Evolutionary conservation across 257 asterid species (phyloP), one percentile per base, ranked within the genome.

Genomic region (Prunella vulgaris): DNA sequence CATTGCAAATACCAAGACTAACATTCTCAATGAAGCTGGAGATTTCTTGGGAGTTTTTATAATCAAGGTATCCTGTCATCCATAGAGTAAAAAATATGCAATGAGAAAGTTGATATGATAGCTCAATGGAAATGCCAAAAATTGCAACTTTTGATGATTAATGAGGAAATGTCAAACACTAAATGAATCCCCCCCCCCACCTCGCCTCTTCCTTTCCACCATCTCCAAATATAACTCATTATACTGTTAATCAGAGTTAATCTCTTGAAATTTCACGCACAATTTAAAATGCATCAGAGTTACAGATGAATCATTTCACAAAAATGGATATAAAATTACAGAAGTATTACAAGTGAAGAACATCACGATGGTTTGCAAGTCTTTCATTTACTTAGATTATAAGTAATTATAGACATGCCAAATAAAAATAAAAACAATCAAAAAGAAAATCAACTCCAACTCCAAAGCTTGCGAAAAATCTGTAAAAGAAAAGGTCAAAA

Each of bases 11-110:
- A 85, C 84, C 53, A 94, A 72, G 35, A 91, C 85, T 70, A 79
- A 60, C 81, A 86, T 81, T 85, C 99, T 82, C 69, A 83, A 75
- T 51, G 88, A 58, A 49, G 88, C 91, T 9, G 83, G 89, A 53
- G 91, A 78, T 76, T 80, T 94, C 92, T 83, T 94, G 28, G 96
- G 88, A 72, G 91, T 75, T 75, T 82, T 93, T 73, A 89, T 84
- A 46, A 85, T 76, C 59, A 91, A 25, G 24, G 78, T 76, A 40
- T 79, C 95, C 98, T 88, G 90, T 46, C 60, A 69, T 70, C 51
- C 70, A 66, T 35, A 77, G 14, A 49, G 15, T 44, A n/a, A 38
- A 60, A n/a, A 73, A 69, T 12, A 28, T 9, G 64, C n/a, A n/a
- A n/a, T 48, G 10, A 13, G 68, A n/a, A 53, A 8, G 2, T 70